These are phyloP conservation scores for Penicillium pancosmium DNA, from an alignment of 495 filamentous ascomycete species.

Conservation along the genomic window DNA sequence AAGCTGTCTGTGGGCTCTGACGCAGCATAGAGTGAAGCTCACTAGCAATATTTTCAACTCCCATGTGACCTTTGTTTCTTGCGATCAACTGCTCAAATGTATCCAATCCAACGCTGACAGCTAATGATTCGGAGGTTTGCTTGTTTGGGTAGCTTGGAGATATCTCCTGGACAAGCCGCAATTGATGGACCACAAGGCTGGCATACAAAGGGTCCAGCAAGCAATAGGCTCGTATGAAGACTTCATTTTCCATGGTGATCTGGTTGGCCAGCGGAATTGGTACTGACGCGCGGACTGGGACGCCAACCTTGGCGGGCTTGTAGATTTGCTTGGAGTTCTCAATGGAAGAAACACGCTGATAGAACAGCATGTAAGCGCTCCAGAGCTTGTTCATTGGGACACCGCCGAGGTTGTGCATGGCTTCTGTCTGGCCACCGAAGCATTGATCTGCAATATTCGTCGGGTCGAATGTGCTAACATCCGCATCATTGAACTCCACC, in stretches of 20 bases:
- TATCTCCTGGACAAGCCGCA: conserved; percentile 49
- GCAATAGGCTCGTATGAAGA: conserved; percentile 75
- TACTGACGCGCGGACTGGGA: conserved; percentile 60
- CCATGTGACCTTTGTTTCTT: conserved; percentile 67
- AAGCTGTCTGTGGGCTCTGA: conserved; percentile 32
- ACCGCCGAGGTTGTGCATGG: conserved; percentile 42
- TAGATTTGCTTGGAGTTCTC: conserved; percentile 36
- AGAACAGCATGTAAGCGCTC: conserved; percentile 98
- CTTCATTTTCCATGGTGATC: conserved; percentile 72
- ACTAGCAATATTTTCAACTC: conserved; percentile 59
- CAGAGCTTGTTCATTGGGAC: conserved; percentile 66
- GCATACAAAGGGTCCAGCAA: conserved; percentile 76
- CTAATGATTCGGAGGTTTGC: conserved; percentile 59
- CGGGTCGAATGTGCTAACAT: conserved; percentile 75
- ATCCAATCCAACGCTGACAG: conserved; percentile 68
- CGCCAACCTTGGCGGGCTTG: conserved; percentile 32
- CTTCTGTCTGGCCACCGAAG: conserved; percentile 73
- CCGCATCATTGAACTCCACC: conserved; percentile 93
- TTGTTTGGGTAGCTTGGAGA: conserved; percentile 48
- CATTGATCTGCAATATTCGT: conserved; percentile 70
- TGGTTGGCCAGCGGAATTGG: conserved; percentile 57
- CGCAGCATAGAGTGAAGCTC: conserved; percentile 57
- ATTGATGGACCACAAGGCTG: conserved; percentile 62
- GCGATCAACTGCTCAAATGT: conserved; percentile 80
- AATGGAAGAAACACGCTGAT: conserved; percentile 76